Evolutionary conservation across 305 asterid species (phyloP), one percentile per base, ranked within the genome.

Genomic region (Fraxinus nigra): DNA sequence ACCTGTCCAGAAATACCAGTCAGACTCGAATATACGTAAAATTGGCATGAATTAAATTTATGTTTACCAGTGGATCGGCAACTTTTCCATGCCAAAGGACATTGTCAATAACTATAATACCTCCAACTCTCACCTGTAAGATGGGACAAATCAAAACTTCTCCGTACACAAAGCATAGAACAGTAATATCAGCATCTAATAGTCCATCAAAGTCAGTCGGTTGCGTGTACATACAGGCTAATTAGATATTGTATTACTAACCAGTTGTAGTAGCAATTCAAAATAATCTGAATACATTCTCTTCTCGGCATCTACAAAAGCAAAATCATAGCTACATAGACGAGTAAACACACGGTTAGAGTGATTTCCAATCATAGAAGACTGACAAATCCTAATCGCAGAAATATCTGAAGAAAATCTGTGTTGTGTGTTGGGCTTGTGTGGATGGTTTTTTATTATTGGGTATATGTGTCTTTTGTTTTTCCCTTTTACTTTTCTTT

Each of bases 71-170:
- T 43, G 96, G 98, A 48, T 48, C 59, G 14, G 97, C 95, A 85
- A 94, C 97, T 86, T 92, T 89, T 81, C 99, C 99, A 33, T 95
- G 96, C 99, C 99, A 95, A 61, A 94, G 95, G 81, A 95, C 99
- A 82, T 95, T 95, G 87, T 95, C 99, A 32, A 95, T 82, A 82
- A 94, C 97, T 80, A 94, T 93, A 24, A 95, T 77, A 75, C 99
- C 97, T 81, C 97, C 98, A 51, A 89, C 91, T 89, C 95, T 92
- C 78, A 94, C 95, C 98, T 93, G 89, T 43, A 46, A 78, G 56
- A 76, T 70, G 5, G 69, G 46, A 79, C 63, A 46, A 48, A 78
- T 80, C 81, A 69, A 76, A 76, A 32, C 61, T 24, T 5, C 70
- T 28, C 69, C 32, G 16, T 78, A 77, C 13, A 73, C 34, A 75